Conservation (phyloP, 208 protist genomes). For the Trypanosoma vivax region DNA sequence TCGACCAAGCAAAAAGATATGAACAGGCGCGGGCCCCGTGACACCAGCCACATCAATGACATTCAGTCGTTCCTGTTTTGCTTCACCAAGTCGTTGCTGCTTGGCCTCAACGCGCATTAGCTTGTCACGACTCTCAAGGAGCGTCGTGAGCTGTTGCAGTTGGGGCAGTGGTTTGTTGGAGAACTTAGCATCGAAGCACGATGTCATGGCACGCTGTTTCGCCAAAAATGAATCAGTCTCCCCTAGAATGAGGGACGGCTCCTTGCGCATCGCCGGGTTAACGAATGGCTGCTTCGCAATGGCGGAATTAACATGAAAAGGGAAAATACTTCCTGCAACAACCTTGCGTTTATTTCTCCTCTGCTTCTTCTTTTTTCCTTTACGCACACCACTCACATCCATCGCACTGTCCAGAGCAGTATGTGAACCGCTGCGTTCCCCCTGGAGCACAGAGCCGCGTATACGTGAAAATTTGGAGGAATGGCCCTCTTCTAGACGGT, state of each 20-base stretch:
- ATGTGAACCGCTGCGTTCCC: neutral
- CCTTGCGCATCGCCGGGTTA: slow-evolving; percentile 2
- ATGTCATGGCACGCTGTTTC: slow-evolving; percentile 12
- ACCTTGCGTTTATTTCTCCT: slow-evolving; percentile 4
- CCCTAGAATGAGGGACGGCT: neutral
- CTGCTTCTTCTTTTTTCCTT: neutral
- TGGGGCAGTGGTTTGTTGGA: slow-evolving; percentile 2
- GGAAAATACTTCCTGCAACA: slow-evolving; percentile 8
- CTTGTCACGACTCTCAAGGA: slow-evolving; percentile 18
- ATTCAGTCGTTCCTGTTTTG: slow-evolving; percentile 13
- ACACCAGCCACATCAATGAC: slow-evolving; percentile 1
- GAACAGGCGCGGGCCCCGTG: slow-evolving; percentile 37
- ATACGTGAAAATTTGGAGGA: neutral
- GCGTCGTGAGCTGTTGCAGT: slow-evolving; percentile 1
- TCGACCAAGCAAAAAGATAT: slow-evolving; percentile 60
- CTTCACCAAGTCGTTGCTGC: slow-evolving; percentile 11
- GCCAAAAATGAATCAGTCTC: slow-evolving; percentile 12
- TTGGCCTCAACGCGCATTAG: slow-evolving; percentile 9
- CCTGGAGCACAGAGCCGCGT: neutral
- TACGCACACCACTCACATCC: neutral
- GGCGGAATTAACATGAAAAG: slow-evolving; percentile 17
- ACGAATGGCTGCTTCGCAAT: slow-evolving; percentile 18
- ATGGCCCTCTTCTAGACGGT: neutral
- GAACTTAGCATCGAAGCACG: neutral
- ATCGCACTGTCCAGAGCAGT: neutral